Conservation (phyloP, 73 alveolate genomes). For the Tetrahymena malaccensis region DNA sequence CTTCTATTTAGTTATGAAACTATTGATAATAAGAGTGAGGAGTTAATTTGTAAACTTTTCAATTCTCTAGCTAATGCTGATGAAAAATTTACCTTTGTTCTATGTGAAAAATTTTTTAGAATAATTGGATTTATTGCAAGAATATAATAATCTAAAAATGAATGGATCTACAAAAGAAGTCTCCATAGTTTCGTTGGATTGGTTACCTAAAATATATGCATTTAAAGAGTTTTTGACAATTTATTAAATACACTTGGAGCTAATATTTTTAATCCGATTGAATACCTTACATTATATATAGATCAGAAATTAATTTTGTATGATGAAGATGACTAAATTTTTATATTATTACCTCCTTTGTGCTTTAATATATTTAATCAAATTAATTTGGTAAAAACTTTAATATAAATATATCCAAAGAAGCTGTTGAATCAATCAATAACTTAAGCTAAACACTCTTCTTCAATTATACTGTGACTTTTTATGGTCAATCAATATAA, state of each 20-base stretch:
- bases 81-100: not conserved
- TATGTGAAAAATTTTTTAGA: not conserved
- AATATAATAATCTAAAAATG: not conserved
- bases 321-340: too few relatives aligned
- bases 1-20: not conserved
- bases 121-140: not conserved
- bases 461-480: too few relatives aligned
- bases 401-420: too few relatives aligned
- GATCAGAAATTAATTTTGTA: too few relatives aligned
- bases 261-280: not conserved
- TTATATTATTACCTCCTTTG: too few relatives aligned
- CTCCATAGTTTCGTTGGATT: not conserved
- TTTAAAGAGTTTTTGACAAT: not conserved
- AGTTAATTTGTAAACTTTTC: not conserved
- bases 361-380: too few relatives aligned
- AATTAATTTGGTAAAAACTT: too few relatives aligned
- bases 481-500: too few relatives aligned
- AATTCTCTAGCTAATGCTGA: not conserved
- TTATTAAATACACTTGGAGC: not conserved
- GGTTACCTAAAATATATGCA: too few relatives aligned
- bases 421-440: too few relatives aligned
- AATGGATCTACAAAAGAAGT: not conserved
- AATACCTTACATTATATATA: not conserved
- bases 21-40: not conserved
- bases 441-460: too few relatives aligned